These are phyloP conservation scores for Plenodomus lindquistii DNA, from an alignment of 2,329 filamentous ascomycete species.

Conservation along the genomic window DNA sequence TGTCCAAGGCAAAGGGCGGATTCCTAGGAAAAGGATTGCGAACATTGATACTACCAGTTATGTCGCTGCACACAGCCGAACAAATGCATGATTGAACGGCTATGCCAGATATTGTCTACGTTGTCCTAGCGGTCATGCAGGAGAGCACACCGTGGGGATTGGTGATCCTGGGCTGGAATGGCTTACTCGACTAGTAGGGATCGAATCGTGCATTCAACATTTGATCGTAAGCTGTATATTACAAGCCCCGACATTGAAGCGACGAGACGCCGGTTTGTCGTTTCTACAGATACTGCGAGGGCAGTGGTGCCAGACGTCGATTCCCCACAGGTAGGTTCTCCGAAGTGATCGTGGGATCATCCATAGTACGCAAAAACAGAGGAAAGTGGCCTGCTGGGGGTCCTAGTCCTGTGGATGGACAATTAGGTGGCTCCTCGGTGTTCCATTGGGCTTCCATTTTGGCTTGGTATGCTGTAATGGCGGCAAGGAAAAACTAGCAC, in stretches of 20 bases:
- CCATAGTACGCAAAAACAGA: constrained; percentile 15
- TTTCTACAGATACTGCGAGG: constrained; percentile 33
- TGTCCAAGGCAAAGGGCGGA: neutral
- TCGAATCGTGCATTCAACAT: constrained; percentile 30
- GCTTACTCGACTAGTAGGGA: constrained; percentile 23
- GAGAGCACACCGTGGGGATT: constrained; percentile 13
- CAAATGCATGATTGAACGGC: constrained; percentile 34
- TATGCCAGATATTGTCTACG: constrained; percentile 26
- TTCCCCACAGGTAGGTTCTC: constrained; percentile 6
- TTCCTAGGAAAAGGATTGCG: constrained; percentile 4
- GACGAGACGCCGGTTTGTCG: constrained; percentile 27
- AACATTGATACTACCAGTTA: constrained; percentile 15
- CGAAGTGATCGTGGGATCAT: constrained; percentile 1
- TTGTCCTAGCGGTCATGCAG: constrained; percentile 21
- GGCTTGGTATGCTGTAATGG: constrained; percentile 32
- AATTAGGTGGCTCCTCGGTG: constrained; percentile 13
- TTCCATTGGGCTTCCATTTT: constrained; percentile 24
- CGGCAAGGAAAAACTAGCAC: constrained; percentile 24
- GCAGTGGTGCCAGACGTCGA: constrained; percentile 22
- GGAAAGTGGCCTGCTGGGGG: constrained; percentile 18
- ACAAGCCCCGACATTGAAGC: constrained; percentile 32
- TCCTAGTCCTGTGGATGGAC: neutral
- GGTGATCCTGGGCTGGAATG: constrained; percentile 17
- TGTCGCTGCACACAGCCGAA: constrained; percentile 23
- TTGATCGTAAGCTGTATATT: constrained; percentile 30